phyloP scores from a whole-genome alignment of 495 filamentous ascomycete species.

The Sporormia fimetaria region DNA sequence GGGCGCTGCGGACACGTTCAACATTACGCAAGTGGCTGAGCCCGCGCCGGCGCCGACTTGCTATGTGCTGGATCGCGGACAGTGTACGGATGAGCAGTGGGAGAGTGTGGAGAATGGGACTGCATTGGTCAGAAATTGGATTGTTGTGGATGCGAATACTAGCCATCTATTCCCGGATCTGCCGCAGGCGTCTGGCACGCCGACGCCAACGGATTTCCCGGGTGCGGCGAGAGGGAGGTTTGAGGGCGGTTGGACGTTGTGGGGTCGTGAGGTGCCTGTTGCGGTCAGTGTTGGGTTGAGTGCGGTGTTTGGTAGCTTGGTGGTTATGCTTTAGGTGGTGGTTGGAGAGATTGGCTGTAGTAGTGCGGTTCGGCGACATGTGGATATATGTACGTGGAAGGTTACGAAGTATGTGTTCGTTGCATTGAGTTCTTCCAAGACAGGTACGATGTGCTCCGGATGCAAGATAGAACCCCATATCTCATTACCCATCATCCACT shows the following conservation, averaged over 20 bases:
- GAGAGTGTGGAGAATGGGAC: conserved; percentile 37
- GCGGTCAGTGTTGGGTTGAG: neutral
- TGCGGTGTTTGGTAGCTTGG: neutral
- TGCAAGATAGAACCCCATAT: no score
- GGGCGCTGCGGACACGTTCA: conserved; percentile 42
- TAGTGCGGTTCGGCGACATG: no score
- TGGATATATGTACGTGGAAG: no score
- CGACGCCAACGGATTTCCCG: neutral
- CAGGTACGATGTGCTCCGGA: no score
- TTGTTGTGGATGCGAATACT: conserved; percentile 40
- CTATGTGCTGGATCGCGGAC: conserved; percentile 36
- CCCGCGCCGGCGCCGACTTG: conserved; percentile 36
- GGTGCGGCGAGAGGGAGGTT: neutral
- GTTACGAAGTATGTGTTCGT: no score
- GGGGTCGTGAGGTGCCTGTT: neutral
- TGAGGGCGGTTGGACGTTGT: neutral
- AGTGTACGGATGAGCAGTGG: conserved; percentile 42
- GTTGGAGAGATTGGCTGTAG: no score
- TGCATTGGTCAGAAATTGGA: conserved; percentile 41
- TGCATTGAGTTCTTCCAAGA: no score
- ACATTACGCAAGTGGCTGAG: conserved; percentile 39
- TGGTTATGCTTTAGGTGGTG: neutral
- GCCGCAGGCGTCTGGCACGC: conserved; percentile 8
- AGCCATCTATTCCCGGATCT: conserved; percentile 25
- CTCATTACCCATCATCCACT: no score